Conservation (phyloP, 2,329 filamentous ascomycete species). For the Metarhizium humberi region DNA sequence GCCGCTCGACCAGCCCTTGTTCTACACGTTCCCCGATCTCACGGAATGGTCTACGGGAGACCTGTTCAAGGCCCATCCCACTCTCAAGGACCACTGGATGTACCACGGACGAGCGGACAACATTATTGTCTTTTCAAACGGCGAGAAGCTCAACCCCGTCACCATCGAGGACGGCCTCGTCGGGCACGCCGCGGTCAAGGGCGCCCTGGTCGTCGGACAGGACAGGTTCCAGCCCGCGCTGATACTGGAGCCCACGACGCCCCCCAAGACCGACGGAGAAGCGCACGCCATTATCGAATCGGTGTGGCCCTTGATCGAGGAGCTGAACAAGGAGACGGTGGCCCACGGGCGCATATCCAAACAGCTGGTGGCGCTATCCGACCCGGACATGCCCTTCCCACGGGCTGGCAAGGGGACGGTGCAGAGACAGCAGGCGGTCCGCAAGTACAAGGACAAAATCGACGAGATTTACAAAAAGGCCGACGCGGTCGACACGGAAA, state of each 20-base stretch:
- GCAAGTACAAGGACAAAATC: constrained; percentile 33
- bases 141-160: constrained; percentile 32
- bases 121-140: constrained; percentile 30
- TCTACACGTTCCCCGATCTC: constrained; percentile 25
- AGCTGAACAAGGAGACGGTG: constrained; percentile 32
- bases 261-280: constrained; percentile 16
- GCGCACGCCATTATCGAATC: constrained; percentile 25
- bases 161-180: constrained; percentile 24
- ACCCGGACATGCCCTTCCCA: constrained; percentile 31
- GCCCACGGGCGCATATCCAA: constrained; percentile 36
- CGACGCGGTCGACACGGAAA: neutral
- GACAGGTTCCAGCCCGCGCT: constrained; percentile 36
- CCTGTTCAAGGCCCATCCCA: constrained; percentile 27
- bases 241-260: constrained; percentile 32
- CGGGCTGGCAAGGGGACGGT: constrained; percentile 37
- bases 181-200: constrained; percentile 18
- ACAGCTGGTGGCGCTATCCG: constrained; percentile 28
- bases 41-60: constrained; percentile 27
- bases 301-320: constrained; percentile 33
- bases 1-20: constrained; percentile 23
- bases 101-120: constrained; percentile 29
- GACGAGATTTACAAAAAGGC: constrained; percentile 28
- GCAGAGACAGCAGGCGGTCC: constrained; percentile 28
- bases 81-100: constrained; percentile 21
- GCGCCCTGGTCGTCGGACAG: constrained; percentile 30